Evolutionary conservation across 192 early-diverging fungal genomes (phyloP).

Genomic region (Linderina pennispora): DNA sequence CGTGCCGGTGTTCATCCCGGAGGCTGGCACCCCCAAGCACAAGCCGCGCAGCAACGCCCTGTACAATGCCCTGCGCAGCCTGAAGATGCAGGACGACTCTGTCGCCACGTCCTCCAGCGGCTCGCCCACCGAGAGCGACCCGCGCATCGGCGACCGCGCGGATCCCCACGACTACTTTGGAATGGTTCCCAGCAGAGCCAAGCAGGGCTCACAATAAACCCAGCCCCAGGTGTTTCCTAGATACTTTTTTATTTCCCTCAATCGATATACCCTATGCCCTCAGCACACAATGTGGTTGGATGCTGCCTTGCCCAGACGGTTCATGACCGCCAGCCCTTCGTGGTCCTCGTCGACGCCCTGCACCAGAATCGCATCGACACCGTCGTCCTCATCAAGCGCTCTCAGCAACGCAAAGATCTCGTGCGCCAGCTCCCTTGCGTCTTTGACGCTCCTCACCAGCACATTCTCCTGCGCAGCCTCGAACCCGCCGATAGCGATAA

Average conservation of each 20-base stretch:
- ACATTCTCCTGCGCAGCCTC: not conserved
- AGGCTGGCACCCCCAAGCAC: constrained; percentile 23
- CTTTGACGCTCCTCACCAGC: constrained; percentile 25
- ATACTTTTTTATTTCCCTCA: too few species aligned
- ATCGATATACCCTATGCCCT: too few species aligned
- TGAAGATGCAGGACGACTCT: constrained; percentile 1
- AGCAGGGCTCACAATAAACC: too few species aligned
- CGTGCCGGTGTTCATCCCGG: constrained; percentile 23
- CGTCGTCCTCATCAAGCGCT: constrained; percentile 58
- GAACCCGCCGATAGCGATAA: constrained; percentile 4
- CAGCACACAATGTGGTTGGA: constrained; percentile 40
- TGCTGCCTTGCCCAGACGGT: constrained; percentile 87
- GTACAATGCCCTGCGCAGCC: constrained; percentile 9
- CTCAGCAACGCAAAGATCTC: constrained; percentile 78
- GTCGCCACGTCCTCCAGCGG: too few species aligned
- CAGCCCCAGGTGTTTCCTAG: too few species aligned
- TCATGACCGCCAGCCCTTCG: constrained; percentile 98
- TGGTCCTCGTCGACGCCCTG: constrained; percentile 81
- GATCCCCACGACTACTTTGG: not conserved
- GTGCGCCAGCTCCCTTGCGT: constrained; percentile 62
- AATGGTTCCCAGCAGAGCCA: too few species aligned
- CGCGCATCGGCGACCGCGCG: not conserved
- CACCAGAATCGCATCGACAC: constrained; percentile 74
- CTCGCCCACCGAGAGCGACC: not conserved
- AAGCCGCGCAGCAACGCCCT: constrained; percentile 20